phyloP scores from a whole-genome alignment of 140 eudicot species.

The Artemisia princeps region DNA sequence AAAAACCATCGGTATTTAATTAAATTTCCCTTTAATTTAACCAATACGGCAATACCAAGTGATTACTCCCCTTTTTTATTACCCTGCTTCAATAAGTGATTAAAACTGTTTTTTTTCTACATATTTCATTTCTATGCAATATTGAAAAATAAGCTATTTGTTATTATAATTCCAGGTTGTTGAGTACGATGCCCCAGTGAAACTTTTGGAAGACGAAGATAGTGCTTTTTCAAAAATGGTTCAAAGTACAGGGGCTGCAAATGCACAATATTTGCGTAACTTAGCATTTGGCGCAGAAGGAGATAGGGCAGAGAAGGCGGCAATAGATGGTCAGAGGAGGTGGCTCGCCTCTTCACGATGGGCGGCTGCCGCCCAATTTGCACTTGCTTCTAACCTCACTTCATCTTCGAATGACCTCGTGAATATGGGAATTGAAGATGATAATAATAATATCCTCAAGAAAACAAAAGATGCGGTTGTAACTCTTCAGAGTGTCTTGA shows the following conservation, averaged over 20 bases:
- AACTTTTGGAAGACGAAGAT: slow-evolving; percentile 46
- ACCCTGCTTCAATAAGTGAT: too few species aligned
- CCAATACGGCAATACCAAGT: too few species aligned
- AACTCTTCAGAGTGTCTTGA: slow-evolving; percentile 68
- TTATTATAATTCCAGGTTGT: slow-evolving; percentile 39
- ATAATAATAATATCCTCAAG: slow-evolving; percentile 42
- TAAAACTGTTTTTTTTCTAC: not conserved
- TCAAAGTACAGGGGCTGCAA: slow-evolving; percentile 90
- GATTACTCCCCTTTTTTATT: too few species aligned
- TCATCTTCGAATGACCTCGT: slow-evolving; percentile 61
- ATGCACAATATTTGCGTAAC: slow-evolving; percentile 73
- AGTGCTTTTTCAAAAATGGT: slow-evolving; percentile 90
- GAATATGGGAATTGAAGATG: slow-evolving; percentile 41
- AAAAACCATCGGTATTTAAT: too few species aligned
- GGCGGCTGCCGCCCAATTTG: slow-evolving; percentile 84
- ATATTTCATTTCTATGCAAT: not conserved
- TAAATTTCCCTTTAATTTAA: too few species aligned
- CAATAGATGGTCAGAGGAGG: slow-evolving; percentile 46
- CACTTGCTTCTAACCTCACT: slow-evolving; percentile 52
- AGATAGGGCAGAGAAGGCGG: slow-evolving; percentile 31
- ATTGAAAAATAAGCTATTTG: slow-evolving; percentile 4
- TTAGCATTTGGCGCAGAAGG: slow-evolving; percentile 49
- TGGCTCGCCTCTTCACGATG: slow-evolving; percentile 76
- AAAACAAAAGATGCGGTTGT: slow-evolving; percentile 76
- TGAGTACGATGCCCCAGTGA: slow-evolving; percentile 72